Evolutionary conservation across 129 eudicot species (phyloP), one percentile per base, ranked within the genome.

Genomic region (Flaveria bidentis): DNA sequence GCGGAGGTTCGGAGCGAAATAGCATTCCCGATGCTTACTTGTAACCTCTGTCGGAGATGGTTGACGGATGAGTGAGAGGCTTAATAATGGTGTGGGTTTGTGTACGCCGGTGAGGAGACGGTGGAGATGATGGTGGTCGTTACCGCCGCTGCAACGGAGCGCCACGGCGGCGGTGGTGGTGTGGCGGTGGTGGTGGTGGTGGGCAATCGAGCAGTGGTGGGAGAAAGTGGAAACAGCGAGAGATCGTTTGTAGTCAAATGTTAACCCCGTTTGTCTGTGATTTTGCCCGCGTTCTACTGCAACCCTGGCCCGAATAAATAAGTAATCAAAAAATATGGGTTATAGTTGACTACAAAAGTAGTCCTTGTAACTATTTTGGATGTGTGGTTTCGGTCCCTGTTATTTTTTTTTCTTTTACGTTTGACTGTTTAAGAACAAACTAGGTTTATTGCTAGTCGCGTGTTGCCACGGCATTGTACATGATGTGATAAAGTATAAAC

Each of bases 211-310:
- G 74, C 81, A 77, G 76, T 70, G 75, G 75, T 41, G 42, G 50
- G n/a, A 26, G 74, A 52, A 52, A 73, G 77, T 57, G 78, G 58
- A 60, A 74, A 58, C 57, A 55, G 77, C 77, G 9, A 53, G 11
- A 18, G 61, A 61, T 61, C 47, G 71, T 62, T 68, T 62, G 71
- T 63, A 75, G 79, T 75, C 79, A 75, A 75, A 60, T 46, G 79
- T 47, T 64, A 58, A 78, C 82, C 82, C 76, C 72, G 64, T 78
- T 78, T 61, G 76, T 78, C 63, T 78, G 30, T 26, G 82, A 69
- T 69, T 78, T 78, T 78, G 76, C 82, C 82, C 82, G 81, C 81
- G 76, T 77, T 77, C 18, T 14, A 15, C 76, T 78, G 71, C 63
- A 78, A 78, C 76, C 76, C 76, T 70, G 76, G 71, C 76, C 82